These are phyloP conservation scores for Penicillium sp. DNA, from an alignment of 2,329 filamentous ascomycete species.

Conservation along the genomic window DNA sequence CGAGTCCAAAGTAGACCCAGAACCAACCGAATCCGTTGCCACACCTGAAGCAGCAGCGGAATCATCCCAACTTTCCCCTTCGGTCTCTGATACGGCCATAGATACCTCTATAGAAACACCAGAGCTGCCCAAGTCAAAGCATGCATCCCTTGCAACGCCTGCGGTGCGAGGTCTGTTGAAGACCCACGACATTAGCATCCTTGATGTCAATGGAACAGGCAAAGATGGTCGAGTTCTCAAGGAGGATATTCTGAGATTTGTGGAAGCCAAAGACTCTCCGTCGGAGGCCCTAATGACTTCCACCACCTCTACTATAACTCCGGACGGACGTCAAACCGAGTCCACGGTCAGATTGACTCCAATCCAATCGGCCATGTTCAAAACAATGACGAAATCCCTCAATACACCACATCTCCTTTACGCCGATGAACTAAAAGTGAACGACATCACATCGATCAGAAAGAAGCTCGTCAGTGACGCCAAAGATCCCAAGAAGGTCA, in stretches of 20 bases:
- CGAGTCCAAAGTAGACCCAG: slow-evolving; percentile 32
- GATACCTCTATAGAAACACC: slow-evolving; percentile 8
- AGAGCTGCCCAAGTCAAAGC: slow-evolving; percentile 55
- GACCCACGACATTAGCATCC: slow-evolving; percentile 76
- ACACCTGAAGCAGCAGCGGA: slow-evolving; percentile 21
- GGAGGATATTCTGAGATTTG: slow-evolving; percentile 81
- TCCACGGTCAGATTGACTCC: slow-evolving; percentile 71
- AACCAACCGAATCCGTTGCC: slow-evolving; percentile 26
- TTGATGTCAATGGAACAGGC: slow-evolving; percentile 79
- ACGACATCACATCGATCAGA: slow-evolving; percentile 72
- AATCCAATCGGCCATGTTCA: slow-evolving; percentile 94
- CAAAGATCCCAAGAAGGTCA: slow-evolving; percentile 67
- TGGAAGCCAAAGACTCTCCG: slow-evolving; percentile 34
- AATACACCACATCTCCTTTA: slow-evolving; percentile 95
- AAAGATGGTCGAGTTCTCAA: slow-evolving; percentile 90
- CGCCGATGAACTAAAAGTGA: slow-evolving; percentile 85
- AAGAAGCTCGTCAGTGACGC: slow-evolving; percentile 70
- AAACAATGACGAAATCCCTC: slow-evolving; percentile 90
- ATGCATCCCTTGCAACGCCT: slow-evolving; percentile 81
- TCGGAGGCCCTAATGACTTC: slow-evolving; percentile 54
- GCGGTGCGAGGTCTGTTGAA: slow-evolving; percentile 89
- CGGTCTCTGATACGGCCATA: slow-evolving; percentile 4
- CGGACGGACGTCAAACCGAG: slow-evolving; percentile 64
- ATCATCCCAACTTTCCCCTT: slow-evolving; percentile 12
- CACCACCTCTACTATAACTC: slow-evolving; percentile 33